Conservation (phyloP, 176 grass and related monocot genomes). For the Hordeum vulgare region MorexV3_pseudomolecules_assembly NC_058518.1:122025789-122026288, state of each 20-base stretch:
- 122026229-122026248: not conserved
- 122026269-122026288: too few relatives aligned
- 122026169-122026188: not conserved
- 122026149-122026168: not conserved
- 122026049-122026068: not conserved
- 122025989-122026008: not conserved
- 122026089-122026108: conserved; percentile 12
- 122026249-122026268: not conserved
- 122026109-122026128: not conserved
- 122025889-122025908: not conserved
- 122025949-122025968: not conserved
- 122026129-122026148: not conserved
- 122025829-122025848: not conserved
- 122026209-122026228: conserved; percentile 8
- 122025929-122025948: not conserved
- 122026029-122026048: not conserved
- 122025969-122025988: not conserved
- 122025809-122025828: not conserved
- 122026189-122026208: conserved; percentile 6
- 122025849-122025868: not conserved
- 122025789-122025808: not conserved
- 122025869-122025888: not conserved
- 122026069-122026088: not conserved
- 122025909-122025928: not conserved
- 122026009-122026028: not conserved